Conservation (phyloP, 495 filamentous ascomycete species). For the Aspergillus conjunctus region DNA sequence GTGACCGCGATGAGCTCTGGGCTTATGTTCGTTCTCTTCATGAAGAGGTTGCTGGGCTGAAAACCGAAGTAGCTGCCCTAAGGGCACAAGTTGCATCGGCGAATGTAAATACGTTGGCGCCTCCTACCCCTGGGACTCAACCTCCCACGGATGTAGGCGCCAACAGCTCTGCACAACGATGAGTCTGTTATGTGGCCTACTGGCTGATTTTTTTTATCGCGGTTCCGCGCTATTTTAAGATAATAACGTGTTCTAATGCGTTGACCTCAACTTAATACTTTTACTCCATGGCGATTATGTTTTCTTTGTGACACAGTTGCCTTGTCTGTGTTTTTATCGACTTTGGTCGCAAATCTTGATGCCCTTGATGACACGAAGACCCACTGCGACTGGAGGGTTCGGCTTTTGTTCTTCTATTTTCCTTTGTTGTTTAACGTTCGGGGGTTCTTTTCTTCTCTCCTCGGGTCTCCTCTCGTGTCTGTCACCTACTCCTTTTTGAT, state of each 20-base stretch:
- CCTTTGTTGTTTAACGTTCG: background rate
- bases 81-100: constrained; percentile 43
- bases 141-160: constrained; percentile 30
- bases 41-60: constrained; percentile 42
- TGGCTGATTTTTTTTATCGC: background rate
- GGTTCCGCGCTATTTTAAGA: too few relatives aligned
- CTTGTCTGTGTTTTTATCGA: constrained; percentile 17
- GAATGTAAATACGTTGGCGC: constrained; percentile 30
- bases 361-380: constrained; percentile 19
- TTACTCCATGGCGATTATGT: constrained; percentile 3
- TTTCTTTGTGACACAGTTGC: constrained; percentile 12
- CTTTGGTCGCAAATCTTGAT: constrained; percentile 7
- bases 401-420: background rate
- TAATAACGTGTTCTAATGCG: background rate
- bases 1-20: constrained; percentile 45
- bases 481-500: background rate
- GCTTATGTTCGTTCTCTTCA: constrained; percentile 48
- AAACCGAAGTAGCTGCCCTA: constrained; percentile 43
- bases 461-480: background rate
- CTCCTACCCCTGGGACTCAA: constrained; percentile 27
- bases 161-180: constrained; percentile 23
- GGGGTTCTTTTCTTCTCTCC: background rate
- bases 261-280: constrained; percentile 2
- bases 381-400: constrained; percentile 8
- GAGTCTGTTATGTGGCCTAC: constrained; percentile 9